Base-by-base conservation (phyloP, 2,329 filamentous ascomycete species). In the Huntiella abstrusa region DNA sequence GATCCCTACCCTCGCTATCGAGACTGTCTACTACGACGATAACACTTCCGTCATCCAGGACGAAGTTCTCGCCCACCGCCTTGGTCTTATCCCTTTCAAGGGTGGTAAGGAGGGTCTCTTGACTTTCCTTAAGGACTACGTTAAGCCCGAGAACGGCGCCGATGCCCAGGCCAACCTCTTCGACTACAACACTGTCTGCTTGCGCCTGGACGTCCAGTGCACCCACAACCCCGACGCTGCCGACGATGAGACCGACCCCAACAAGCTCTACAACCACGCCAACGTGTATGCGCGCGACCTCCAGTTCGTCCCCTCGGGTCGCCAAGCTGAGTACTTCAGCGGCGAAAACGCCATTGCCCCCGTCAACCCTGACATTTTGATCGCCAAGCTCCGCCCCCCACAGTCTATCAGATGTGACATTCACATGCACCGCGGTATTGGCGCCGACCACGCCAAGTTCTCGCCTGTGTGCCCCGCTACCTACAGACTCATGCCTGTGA, bases 41-140 rank as follows among this genome's bases (percentile, higher is more conserved):
- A 98, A 98, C 69, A 96, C 88, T 43, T 94, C 85, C 4, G 86
- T 98, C 33, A 91, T 98, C 57, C 88, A 96, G 61, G 91, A 98
- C 59, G 91, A 98, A 67, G 88, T 98, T 4, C 77, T 98, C 44
- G 80, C 87, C 12, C 83, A 91, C 60, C 75, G 91, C 39, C 70
- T 98, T 32, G 91, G 91, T 49, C 75, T 98, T 40, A 81, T 98
- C 46, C 91, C 92, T 13, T 79, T 98, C 54, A 81, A 79, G 53
- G 91, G 84, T 53, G 75, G 77, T 51, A 75, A 78, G 53, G 71
- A 82, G 47, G 87, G 83, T 44, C 68, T 98, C 47, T 68, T 68
- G 49, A 75, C 80, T 55, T 87, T 78, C 67, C 70, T 96, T 65
- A 78, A 77, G 59, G 92, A 83, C 78, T 86, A 75, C 63, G 75